Percentiles rank a stretch among this genome's conserved stretches.
Evolutionary conservation across 148 eudicot species (phyloP).

Genomic region (Rhododendron kiyosumense): DNA sequence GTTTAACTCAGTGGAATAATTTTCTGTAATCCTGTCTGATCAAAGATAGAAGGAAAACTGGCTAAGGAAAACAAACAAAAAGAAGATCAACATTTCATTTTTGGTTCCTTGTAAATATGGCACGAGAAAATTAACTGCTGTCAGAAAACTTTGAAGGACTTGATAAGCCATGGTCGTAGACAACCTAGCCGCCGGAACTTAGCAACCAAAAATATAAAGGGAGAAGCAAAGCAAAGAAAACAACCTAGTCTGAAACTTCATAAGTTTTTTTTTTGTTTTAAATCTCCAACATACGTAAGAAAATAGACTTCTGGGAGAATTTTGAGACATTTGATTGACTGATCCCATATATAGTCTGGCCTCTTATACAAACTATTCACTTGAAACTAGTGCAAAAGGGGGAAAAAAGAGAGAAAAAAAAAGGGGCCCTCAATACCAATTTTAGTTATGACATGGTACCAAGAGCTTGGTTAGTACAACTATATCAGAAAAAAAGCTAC

Average conservation of each 20-base stretch:
- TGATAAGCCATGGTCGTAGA: background rate
- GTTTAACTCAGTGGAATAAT: background rate
- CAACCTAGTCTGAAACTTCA: background rate
- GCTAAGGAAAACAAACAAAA: background rate
- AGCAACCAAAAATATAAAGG: background rate
- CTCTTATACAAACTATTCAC: background rate
- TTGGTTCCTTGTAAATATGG: background rate
- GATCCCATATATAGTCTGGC: background rate
- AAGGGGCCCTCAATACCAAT: background rate
- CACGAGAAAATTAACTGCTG: background rate
- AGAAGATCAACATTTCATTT: background rate
- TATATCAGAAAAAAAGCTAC: background rate
- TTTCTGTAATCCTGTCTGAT: background rate
- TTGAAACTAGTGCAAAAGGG: background rate
- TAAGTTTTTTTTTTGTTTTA: background rate
- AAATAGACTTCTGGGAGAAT: background rate
- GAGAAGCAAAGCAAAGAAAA: background rate
- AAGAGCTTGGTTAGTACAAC: background rate
- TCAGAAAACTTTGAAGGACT: background rate
- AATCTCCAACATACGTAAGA: background rate
- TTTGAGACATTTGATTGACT: background rate
- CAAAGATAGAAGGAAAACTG: background rate
- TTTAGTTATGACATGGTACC: background rate
- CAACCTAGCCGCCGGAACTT: background rate
- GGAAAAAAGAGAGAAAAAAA: background rate